Evolutionary conservation across 306 rosid genomes (phyloP).

Genomic region (Quercus parvula): DNA sequence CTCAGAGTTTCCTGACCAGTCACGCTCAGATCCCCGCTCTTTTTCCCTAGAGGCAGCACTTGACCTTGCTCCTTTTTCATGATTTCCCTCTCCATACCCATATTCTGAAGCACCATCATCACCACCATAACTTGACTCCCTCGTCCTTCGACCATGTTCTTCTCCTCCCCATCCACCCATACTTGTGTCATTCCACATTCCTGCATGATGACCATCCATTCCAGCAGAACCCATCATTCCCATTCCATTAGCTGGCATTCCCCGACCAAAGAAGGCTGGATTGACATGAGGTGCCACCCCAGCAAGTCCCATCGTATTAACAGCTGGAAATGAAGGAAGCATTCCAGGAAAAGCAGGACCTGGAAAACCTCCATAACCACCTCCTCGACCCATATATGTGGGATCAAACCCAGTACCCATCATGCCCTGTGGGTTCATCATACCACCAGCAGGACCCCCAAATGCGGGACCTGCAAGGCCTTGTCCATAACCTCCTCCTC

Average conservation of each 20-base stretch:
- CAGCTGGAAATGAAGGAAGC: slow-evolving; percentile 44
- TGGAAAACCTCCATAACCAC: slow-evolving; percentile 48
- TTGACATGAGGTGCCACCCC: slow-evolving; percentile 57
- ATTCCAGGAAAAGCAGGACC: slow-evolving; percentile 47
- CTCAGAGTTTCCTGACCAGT: slow-evolving; percentile 42
- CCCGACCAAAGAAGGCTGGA: slow-evolving; percentile 55
- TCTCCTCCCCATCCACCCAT: slow-evolving; percentile 51
- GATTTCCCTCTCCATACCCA: slow-evolving; percentile 40
- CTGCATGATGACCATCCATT: slow-evolving; percentile 41
- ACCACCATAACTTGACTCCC: slow-evolving; percentile 50
- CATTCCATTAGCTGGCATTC: slow-evolving; percentile 44
- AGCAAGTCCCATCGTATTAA: slow-evolving; percentile 35
- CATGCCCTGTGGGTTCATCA: slow-evolving; percentile 48
- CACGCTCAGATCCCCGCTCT: slow-evolving; percentile 46
- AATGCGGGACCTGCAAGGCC: slow-evolving; percentile 36
- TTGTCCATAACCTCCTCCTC: slow-evolving; percentile 45
- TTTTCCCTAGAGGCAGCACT: slow-evolving; percentile 38
- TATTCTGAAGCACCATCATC: slow-evolving; percentile 50
- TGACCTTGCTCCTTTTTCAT: slow-evolving; percentile 33
- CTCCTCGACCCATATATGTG: slow-evolving; percentile 48
- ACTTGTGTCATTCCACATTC: slow-evolving; percentile 47
- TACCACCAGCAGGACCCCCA: slow-evolving; percentile 36
- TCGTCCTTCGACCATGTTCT: slow-evolving; percentile 35
- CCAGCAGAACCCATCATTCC: slow-evolving; percentile 46
- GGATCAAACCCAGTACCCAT: slow-evolving; percentile 55